These are phyloP conservation scores for Verbascum thapsus DNA, from an alignment of 257 asterid genomes.

Conservation along the genomic window DNA sequence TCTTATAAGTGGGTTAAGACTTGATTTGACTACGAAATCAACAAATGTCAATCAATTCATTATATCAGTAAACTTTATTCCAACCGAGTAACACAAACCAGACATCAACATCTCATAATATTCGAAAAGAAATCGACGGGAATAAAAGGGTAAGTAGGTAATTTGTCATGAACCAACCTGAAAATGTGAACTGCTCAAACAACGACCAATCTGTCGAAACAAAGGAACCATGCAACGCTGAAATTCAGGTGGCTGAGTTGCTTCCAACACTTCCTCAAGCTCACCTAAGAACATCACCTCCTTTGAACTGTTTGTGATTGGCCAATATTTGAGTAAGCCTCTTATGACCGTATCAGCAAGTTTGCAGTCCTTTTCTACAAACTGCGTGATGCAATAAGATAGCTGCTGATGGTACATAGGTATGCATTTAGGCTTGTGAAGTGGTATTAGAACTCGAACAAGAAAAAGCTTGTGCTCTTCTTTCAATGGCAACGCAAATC, in stretches of 20 bases:
- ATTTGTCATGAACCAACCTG: slow-evolving; percentile 25
- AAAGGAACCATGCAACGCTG: slow-evolving; percentile 40
- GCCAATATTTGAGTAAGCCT: slow-evolving; percentile 39
- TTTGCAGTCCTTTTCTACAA: slow-evolving; percentile 40
- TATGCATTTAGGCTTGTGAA: slow-evolving; percentile 47
- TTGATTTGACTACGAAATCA: too few relatives aligned
- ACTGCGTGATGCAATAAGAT: slow-evolving; percentile 34
- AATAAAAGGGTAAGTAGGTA: neutral
- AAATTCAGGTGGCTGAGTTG: slow-evolving; percentile 37
- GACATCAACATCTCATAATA: neutral
- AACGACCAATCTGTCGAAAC: slow-evolving; percentile 35
- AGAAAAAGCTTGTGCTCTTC: slow-evolving; percentile 84
- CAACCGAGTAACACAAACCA: neutral
- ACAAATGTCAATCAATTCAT: too few relatives aligned
- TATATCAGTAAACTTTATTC: too few relatives aligned
- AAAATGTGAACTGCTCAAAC: slow-evolving; percentile 42
- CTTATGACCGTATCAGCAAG: slow-evolving; percentile 37
- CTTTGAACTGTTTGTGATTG: slow-evolving; percentile 36
- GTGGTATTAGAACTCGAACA: slow-evolving; percentile 72
- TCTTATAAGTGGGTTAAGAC: too few relatives aligned
- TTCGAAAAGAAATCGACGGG: neutral
- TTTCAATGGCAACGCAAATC: slow-evolving; percentile 75
- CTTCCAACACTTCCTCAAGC: slow-evolving; percentile 39
- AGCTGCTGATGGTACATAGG: slow-evolving; percentile 39
- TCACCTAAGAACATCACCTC: slow-evolving; percentile 42